Evolutionary conservation across 768 basidiomycete species (phyloP), one percentile per base, ranked within the genome.

Genomic region (Grammothele lineata): DNA sequence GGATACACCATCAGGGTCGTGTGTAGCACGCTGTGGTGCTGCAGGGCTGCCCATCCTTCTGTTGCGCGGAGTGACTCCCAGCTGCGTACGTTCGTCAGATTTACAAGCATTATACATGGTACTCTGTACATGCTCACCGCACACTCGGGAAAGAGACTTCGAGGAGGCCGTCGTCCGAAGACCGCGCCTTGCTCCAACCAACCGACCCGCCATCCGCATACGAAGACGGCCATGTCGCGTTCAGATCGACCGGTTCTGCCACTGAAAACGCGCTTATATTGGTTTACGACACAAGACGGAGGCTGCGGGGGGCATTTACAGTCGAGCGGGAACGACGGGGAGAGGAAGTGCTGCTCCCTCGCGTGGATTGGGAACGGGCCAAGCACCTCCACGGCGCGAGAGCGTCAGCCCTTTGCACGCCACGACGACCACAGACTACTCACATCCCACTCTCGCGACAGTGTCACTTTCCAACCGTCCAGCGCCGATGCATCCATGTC

Each of bases 351-450:
- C 40, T 92, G 90, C 54, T 92, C 90, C 57, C 89, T 73, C 10
- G 89, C 88, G 48, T 88, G 86, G 25, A 87, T 76, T 3, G 89
- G 88, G 62, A 92, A 92, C 0, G 89, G 90, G 0, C 88, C 90
- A 11, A 92, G 75, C 10, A 87, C 78, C 85, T 87, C 12, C 9
- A 9, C 8, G 6, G 35, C 17, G 6, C 35, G 18, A 7, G 6
- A 36, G 35, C n/a, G 18, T 14, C 35, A 36, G 12, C 6, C 36
- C 25, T 37, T 38, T 32, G 24, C 41, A 21, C 21, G 2, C 18
- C 4, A 43, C 47, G 25, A 25, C 36, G 25, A 43, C 26, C 39
- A 40, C 22, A 12, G 6, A 23, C 10, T 19, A 52, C 54, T 45
- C 36, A 56, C 54, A 39, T 56, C 50, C 54, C 54, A 56, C 7